Base-by-base conservation (phyloP, 139 green algal genomes). In the Microglena sp. region DNA sequence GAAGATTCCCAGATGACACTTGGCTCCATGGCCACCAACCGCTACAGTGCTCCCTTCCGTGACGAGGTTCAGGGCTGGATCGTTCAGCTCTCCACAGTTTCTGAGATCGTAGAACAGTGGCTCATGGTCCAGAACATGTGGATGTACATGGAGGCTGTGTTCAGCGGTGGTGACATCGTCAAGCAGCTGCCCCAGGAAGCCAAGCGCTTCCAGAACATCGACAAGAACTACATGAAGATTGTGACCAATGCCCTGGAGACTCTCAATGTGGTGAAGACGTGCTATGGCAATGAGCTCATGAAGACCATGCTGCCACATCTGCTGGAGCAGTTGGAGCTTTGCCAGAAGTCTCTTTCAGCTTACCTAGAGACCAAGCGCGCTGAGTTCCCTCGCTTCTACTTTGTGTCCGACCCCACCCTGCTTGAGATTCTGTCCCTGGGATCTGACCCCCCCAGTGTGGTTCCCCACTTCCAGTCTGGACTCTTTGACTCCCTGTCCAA, bases 81-180 rank as follows among this genome's bases (percentile, higher is more conserved):
- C 35, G 55, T 83, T 8, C 93, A 93, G 76, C 87, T 97, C 53
- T 87, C 75, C 50, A 90, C 84, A 1, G 85, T 97, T 21, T 86
- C 77, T 33, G 92, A 97, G 74, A 87, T 92, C 24, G 68, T 97
- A n/a, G 89, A 97, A 82, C 87, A 89, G 66, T 96, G 91, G 91
- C 82, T 96, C 26, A 81, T 79, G 71, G 89, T 96, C 60, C 91
- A 96, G 77, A 89, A 75, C 77, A 87, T 94, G 81, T 97, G 92
- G 92, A 87, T 86, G 80, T 96, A 96, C 81, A 95, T 97, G 90
- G 91, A 97, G 75, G 89, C 89, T 4, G 92, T 97, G 54, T 97
- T 97, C 77, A 77, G 45, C 34, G 73, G 92, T 33, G 92, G 92
- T 29, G 91, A 97, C 78, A 97, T 97, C 45, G 91, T 95, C 24